phyloP scores from a whole-genome alignment of 1,139 yeast species.

The Suhomyces chickasaworum region DNA sequence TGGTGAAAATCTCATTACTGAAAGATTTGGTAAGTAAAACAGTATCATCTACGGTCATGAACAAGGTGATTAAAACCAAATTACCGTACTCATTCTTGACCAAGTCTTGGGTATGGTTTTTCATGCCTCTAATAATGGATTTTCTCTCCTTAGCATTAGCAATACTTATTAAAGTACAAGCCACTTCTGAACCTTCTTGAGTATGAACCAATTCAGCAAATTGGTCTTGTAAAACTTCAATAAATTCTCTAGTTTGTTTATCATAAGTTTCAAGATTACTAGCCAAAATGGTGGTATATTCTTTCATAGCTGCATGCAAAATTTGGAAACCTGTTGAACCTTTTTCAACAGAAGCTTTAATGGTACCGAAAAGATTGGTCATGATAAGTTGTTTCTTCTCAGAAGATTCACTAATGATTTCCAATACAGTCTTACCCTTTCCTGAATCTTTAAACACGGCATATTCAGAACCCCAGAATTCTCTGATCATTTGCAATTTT shows the following conservation, averaged over 20 bases:
- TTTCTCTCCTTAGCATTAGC: slow-evolving; percentile 96
- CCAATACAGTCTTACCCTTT: slow-evolving; percentile 61
- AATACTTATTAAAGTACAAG: slow-evolving; percentile 72
- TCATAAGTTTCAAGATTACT: slow-evolving; percentile 47
- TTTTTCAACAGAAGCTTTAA: slow-evolving; percentile 88
- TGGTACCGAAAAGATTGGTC: slow-evolving; percentile 77
- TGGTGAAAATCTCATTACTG: slow-evolving; percentile 55
- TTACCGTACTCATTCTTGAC: slow-evolving; percentile 87
- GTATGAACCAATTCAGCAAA: slow-evolving; percentile 95
- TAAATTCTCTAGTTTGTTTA: slow-evolving; percentile 73
- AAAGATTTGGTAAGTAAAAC: slow-evolving; percentile 78
- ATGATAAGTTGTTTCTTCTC: slow-evolving; percentile 82
- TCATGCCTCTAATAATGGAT: slow-evolving; percentile 67
- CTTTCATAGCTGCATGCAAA: slow-evolving; percentile 94
- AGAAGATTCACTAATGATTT: slow-evolving; percentile 67
- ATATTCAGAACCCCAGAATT: slow-evolving; percentile 96
- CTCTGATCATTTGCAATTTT: slow-evolving; percentile 87
- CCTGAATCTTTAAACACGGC: slow-evolving; percentile 86
- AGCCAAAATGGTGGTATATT: slow-evolving; percentile 72
- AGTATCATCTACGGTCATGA: slow-evolving; percentile 92
- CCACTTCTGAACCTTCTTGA: slow-evolving; percentile 90
- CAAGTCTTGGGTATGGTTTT: slow-evolving; percentile 70
- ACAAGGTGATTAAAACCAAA: slow-evolving; percentile 72
- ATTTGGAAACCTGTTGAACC: slow-evolving; percentile 97
- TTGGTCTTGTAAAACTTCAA: slow-evolving; percentile 83